Percentiles rank a stretch among this genome's conserved stretches.
Evolutionary conservation across 805 yeast genomes (phyloP).

Genomic region (Kodamaea kakaduensis): DNA sequence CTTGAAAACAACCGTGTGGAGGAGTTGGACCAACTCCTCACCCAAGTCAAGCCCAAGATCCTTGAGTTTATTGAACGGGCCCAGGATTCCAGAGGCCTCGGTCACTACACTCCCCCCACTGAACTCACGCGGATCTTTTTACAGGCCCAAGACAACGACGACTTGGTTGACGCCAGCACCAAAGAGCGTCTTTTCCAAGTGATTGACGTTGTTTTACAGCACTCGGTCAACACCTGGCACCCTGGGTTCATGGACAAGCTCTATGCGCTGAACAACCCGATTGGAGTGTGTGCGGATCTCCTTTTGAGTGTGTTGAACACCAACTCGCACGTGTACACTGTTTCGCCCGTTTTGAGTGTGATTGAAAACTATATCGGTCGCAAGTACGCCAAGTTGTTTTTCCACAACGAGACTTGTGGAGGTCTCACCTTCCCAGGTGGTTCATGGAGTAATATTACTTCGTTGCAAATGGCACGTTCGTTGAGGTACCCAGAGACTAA

Average conservation of each 20-base stretch:
- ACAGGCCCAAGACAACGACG: conserved; percentile 17
- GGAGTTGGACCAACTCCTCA: conserved; percentile 55
- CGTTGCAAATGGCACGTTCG: conserved; percentile 73
- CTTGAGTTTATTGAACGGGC: conserved; percentile 49
- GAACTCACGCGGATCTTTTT: conserved; percentile 26
- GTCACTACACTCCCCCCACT: conserved; percentile 48
- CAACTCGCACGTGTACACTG: conserved; percentile 81
- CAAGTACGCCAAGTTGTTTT: conserved; percentile 66
- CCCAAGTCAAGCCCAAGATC: conserved; percentile 48
- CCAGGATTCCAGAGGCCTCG: conserved; percentile 46
- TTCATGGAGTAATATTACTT: conserved; percentile 78
- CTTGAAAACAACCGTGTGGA: conserved; percentile 49
- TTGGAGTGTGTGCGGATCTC: conserved; percentile 72
- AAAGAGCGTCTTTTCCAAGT: conserved; percentile 37
- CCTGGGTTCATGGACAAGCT: conserved; percentile 81
- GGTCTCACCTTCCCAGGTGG: conserved; percentile 88
- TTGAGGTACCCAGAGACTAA: conserved; percentile 67
- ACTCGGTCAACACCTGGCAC: conserved; percentile 83
- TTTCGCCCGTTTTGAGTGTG: conserved; percentile 73
- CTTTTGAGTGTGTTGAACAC: conserved; percentile 69
- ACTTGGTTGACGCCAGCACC: conserved; percentile 10
- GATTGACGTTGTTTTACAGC: conserved; percentile 54
- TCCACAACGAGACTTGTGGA: conserved; percentile 53
- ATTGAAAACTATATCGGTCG: conserved; percentile 67
- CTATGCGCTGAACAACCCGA: conserved; percentile 82